phyloP scores from a whole-genome alignment of 2,329 filamentous ascomycete species.

The Fusarium siculi region DNA sequence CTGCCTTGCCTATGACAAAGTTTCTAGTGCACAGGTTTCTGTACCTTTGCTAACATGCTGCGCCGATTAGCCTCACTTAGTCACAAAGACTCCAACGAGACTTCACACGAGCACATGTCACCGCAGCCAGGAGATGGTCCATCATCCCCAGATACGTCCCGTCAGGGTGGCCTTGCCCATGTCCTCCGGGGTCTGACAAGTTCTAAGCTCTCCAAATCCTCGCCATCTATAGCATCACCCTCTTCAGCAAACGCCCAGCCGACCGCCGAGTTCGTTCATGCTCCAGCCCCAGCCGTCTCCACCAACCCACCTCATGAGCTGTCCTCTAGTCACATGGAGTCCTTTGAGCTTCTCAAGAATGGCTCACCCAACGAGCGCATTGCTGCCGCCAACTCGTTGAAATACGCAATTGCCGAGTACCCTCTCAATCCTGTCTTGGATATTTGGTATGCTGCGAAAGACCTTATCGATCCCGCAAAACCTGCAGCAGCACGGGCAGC shows the following conservation, averaged over 20 bases:
- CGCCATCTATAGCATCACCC: slow-evolving; percentile 56
- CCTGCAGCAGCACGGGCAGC: slow-evolving; percentile 63
- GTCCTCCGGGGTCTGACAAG: slow-evolving; percentile 72
- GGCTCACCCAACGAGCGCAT: slow-evolving; percentile 65
- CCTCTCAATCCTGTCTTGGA: slow-evolving; percentile 68
- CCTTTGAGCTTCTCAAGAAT: slow-evolving; percentile 65
- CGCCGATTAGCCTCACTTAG: slow-evolving; percentile 45
- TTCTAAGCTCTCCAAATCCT: slow-evolving; percentile 64
- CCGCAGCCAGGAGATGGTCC: slow-evolving; percentile 67
- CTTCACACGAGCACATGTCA: slow-evolving; percentile 65
- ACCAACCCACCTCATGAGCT: slow-evolving; percentile 54
- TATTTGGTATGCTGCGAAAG: slow-evolving; percentile 74
- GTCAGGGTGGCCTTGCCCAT: slow-evolving; percentile 67
- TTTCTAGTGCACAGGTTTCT: slow-evolving; percentile 30
- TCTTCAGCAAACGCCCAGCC: slow-evolving; percentile 52
- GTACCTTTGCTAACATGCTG: slow-evolving; percentile 45
- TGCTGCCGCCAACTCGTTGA: slow-evolving; percentile 67
- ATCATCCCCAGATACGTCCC: slow-evolving; percentile 65
- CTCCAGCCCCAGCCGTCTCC: slow-evolving; percentile 51
- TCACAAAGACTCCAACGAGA: slow-evolving; percentile 38
- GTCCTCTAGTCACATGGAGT: slow-evolving; percentile 63
- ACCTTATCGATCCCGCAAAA: slow-evolving; percentile 69
- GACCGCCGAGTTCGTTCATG: slow-evolving; percentile 58
- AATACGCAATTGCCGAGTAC: slow-evolving; percentile 66
- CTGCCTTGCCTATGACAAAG: slow-evolving; percentile 42